Evolutionary conservation across 1,284 basidiomycete species (phyloP).

Genomic region (Anthracocystis setariae): DNA sequence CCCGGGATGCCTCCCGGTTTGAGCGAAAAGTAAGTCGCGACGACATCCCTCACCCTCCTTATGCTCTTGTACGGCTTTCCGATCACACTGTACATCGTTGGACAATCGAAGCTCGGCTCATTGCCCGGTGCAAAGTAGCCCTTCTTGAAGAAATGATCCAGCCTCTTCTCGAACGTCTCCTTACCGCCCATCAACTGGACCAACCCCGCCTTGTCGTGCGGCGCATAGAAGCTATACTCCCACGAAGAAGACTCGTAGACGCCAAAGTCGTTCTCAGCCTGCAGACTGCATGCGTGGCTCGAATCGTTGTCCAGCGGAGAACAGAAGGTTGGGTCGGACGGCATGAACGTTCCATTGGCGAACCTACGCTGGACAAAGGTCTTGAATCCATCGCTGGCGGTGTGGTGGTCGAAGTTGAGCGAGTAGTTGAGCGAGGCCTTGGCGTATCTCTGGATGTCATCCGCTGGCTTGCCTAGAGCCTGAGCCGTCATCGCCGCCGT

Average conservation of each 20-base stretch:
- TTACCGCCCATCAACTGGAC: slow-evolving; percentile 52
- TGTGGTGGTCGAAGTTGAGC: slow-evolving; percentile 51
- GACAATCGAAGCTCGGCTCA: slow-evolving; percentile 58
- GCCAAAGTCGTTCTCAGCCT: slow-evolving; percentile 54
- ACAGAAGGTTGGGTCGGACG: slow-evolving; percentile 53
- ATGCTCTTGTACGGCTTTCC: slow-evolving; percentile 43
- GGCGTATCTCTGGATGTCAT: slow-evolving; percentile 22
- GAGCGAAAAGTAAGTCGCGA: slow-evolving; percentile 52
- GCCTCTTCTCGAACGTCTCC: slow-evolving; percentile 45
- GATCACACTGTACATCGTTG: slow-evolving; percentile 52
- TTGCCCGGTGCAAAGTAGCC: slow-evolving; percentile 57
- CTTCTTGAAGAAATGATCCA: slow-evolving; percentile 57
- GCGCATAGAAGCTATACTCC: slow-evolving; percentile 60
- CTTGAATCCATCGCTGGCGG: slow-evolving; percentile 43
- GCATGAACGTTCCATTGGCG: slow-evolving; percentile 50
- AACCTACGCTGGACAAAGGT: slow-evolving; percentile 54
- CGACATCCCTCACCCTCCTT: slow-evolving; percentile 42
- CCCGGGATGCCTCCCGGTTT: slow-evolving; percentile 57
- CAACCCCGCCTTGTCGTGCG: slow-evolving; percentile 56
- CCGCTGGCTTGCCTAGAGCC: slow-evolving; percentile 34
- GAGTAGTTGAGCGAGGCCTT: slow-evolving; percentile 52
- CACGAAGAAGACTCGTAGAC: slow-evolving; percentile 54
- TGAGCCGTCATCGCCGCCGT: slow-evolving; percentile 50
- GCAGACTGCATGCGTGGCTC: slow-evolving; percentile 49
- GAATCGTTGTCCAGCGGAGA: slow-evolving; percentile 47